Base-by-base conservation (phyloP, 1,284 basidiomycete species). In the Wolfiporia cocos region DNA sequence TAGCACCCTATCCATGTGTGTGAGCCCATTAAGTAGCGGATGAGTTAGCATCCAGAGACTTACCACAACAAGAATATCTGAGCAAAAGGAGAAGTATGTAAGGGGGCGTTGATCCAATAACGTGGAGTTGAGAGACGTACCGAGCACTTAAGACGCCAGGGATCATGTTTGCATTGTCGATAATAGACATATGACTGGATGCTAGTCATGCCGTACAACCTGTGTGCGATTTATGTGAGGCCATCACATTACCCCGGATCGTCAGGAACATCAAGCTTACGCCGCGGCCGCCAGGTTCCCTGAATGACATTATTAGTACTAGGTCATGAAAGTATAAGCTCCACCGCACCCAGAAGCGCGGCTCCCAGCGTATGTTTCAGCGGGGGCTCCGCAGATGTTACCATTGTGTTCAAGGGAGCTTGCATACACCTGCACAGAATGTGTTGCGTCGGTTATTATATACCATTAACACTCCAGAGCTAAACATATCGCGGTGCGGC, bases 201-300 rank as follows among this genome's bases (percentile, higher is more conserved):
- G 37, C 32, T 45, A 3, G 47, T 46, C 23, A 45, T 31, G 20
- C 47, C 47, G 37, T 39, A 48, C 11, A 48, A 32, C 18, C 47
- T 48, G 22, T 12, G 17, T 23, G 12, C 5, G 3, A 21, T 34
- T 9, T 32, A 20, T 33, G 10, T 9, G 4, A n/a, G 17, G 5
- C 15, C 6, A 26, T 14, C 4, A 14, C 28, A 29, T 9, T 29
- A n/a, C n/a, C n/a, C n/a, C n/a, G 28, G 20, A 34, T 26, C 12
- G 34, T 35, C 12, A 11, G 11, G 9, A 3, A 1, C 18, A 34
- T n/a, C n/a, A n/a, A 4, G 30, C 34, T 32, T 22, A 37, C 41
- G 37, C 32, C 18, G 41, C 41, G 7, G 41, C 41, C 30, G 19
- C 35, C 15, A 42, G 26, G 19, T 37, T 31, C 12, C 41, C 41